phyloP scores from a whole-genome alignment of 2,329 filamentous ascomycete species.

The Fusarium mexicanum region DNA sequence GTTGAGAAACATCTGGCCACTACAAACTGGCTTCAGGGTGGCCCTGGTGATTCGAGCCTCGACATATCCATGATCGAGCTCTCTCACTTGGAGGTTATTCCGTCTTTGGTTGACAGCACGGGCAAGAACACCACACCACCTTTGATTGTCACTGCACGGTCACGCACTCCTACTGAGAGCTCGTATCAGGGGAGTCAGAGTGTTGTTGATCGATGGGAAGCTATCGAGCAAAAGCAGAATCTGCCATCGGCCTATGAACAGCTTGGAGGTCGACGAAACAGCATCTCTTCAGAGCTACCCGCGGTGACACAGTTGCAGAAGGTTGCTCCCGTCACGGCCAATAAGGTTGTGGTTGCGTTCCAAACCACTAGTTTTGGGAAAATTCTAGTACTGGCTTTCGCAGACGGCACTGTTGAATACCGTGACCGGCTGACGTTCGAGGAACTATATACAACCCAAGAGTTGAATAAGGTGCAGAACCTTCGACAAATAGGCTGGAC shows the following conservation, averaged over 20 bases:
- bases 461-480: conserved; percentile 72
- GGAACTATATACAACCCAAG: conserved; percentile 71
- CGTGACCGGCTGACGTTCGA: conserved; percentile 79
- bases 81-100: conserved; percentile 79
- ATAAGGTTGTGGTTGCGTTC: conserved; percentile 76
- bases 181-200: conserved; percentile 74
- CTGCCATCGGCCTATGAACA: conserved; percentile 83
- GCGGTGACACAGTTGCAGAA: conserved; percentile 63
- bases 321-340: conserved; percentile 73
- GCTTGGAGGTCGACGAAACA: conserved; percentile 71
- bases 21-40: conserved; percentile 65
- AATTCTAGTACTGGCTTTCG: conserved; percentile 76
- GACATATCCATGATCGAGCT: conserved; percentile 69
- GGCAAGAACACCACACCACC: conserved; percentile 66
- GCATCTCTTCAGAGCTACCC: conserved; percentile 49
- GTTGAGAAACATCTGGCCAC: conserved; percentile 65
- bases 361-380: conserved; percentile 76
- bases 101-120: conserved; percentile 68
- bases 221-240: conserved; percentile 72
- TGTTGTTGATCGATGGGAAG: conserved; percentile 84
- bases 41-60: conserved; percentile 53
- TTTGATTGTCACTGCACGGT: conserved; percentile 78
- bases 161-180: conserved; percentile 63
- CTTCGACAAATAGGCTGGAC: conserved; percentile 82
- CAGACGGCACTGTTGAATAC: conserved; percentile 84